A percentile compares a stretch with the other conserved stretches of the same genome.
Conservation (phyloP, 345 rosid species). For the Aquilaria malaccensis region DNA sequence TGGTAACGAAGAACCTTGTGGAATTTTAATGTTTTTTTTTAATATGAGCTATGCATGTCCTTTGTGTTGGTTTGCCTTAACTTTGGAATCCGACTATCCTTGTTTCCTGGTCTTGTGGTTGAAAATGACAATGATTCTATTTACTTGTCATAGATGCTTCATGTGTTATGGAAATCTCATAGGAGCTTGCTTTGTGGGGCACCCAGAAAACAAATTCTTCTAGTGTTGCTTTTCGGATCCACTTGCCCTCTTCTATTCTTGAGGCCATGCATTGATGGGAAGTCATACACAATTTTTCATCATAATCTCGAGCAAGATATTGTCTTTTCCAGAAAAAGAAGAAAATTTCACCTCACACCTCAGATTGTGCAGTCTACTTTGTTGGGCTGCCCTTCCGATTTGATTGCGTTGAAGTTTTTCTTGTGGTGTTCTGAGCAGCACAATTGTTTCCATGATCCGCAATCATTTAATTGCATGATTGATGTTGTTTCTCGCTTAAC, state of each 20-base stretch:
- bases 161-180: constrained; percentile 41
- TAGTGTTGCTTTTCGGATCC: constrained; percentile 16
- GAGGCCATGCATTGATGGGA: too few species aligned
- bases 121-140: neutral
- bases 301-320: constrained; percentile 2
- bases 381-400: constrained; percentile 44
- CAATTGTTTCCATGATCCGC: constrained; percentile 41
- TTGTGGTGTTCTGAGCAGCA: constrained; percentile 52
- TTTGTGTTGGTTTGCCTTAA: too few species aligned
- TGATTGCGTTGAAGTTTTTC: constrained; percentile 52
- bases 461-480: constrained; percentile 48
- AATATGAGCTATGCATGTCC: too few species aligned
- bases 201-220: constrained; percentile 7
- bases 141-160: neutral
- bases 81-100: neutral
- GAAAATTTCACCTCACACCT: constrained; percentile 29
- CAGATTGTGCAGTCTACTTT: constrained; percentile 37
- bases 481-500: constrained; percentile 34
- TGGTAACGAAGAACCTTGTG: too few species aligned
- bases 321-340: constrained; percentile 6
- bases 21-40: too few species aligned
- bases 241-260: neutral
- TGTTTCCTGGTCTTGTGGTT: neutral
- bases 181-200: constrained; percentile 16
- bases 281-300: constrained; percentile 1